Evolutionary conservation across 306 rosid species (phyloP).

Genomic region (Glycyrrhiza uralensis): DNA sequence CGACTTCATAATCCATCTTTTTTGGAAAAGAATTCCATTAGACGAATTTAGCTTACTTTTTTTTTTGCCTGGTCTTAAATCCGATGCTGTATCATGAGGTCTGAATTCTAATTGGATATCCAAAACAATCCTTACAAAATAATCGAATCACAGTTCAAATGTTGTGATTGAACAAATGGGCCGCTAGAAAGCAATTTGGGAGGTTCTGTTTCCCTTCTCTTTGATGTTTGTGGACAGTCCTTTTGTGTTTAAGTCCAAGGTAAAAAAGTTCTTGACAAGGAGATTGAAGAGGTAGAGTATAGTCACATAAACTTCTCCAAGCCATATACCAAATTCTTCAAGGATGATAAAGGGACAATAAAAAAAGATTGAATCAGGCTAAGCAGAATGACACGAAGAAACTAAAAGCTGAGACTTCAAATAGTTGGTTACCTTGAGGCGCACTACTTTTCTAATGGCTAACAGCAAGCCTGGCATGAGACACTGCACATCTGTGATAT

Average conservation of each 20-base stretch:
- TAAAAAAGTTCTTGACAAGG: slow-evolving; percentile 14
- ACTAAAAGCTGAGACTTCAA: not conserved
- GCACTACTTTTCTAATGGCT: slow-evolving; percentile 87
- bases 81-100: not conserved
- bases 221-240: slow-evolving; percentile 17
- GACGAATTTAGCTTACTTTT: not conserved
- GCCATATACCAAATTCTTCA: slow-evolving; percentile 91
- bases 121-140: not conserved
- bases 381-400: slow-evolving; percentile 16
- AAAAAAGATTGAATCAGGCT: not conserved
- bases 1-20: no score
- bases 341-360: slow-evolving; percentile 5
- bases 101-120: not conserved
- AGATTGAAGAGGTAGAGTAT: slow-evolving; percentile 8
- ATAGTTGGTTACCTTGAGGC: slow-evolving; percentile 61
- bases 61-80: not conserved
- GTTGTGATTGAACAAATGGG: not conserved
- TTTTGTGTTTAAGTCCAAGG: slow-evolving; percentile 1
- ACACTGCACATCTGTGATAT: slow-evolving; percentile 72
- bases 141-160: not conserved
- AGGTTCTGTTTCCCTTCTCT: not conserved
- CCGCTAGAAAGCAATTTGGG: not conserved
- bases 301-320: slow-evolving; percentile 78
- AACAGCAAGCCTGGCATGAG: slow-evolving; percentile 89
- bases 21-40: not conserved